Evolutionary conservation across 1,284 basidiomycete species (phyloP).

Genomic region (Ustilago loliicola): DNA sequence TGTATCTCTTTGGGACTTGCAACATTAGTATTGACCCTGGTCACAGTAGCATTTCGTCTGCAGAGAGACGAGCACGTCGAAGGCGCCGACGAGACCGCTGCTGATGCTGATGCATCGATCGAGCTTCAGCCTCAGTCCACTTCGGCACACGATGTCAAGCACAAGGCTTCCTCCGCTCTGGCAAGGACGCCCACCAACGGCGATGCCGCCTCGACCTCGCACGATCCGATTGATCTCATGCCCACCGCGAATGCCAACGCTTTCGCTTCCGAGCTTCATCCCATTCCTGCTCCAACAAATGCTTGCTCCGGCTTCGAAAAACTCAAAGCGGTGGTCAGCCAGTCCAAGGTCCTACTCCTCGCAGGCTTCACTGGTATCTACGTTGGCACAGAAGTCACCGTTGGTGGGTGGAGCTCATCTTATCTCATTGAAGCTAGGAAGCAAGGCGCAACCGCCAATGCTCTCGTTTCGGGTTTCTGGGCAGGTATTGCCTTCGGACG

Average conservation of each 20-base stretch:
- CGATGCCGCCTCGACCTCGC: slow-evolving; percentile 4
- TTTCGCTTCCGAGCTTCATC: slow-evolving; percentile 17
- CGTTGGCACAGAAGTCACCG: slow-evolving; percentile 58
- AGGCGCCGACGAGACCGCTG: slow-evolving; percentile 7
- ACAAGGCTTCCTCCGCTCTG: neutral
- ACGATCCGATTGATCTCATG: slow-evolving; percentile 20
- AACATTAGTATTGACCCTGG: slow-evolving; percentile 20
- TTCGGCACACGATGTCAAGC: slow-evolving; percentile 2
- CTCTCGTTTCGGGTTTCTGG: slow-evolving; percentile 60
- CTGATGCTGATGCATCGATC: slow-evolving; percentile 4
- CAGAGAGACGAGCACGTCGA: slow-evolving; percentile 39
- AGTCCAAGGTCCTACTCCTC: slow-evolving; percentile 32
- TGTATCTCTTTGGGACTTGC: slow-evolving; percentile 41
- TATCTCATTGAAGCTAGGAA: slow-evolving; percentile 47
- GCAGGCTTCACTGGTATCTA: slow-evolving; percentile 49
- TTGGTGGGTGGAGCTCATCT: slow-evolving; percentile 54
- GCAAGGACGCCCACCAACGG: neutral
- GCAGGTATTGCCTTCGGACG: slow-evolving; percentile 54
- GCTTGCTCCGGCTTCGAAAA: slow-evolving; percentile 30
- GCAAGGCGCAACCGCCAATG: slow-evolving; percentile 30
- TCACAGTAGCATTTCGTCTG: slow-evolving; percentile 44
- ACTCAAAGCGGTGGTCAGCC: slow-evolving; percentile 30
- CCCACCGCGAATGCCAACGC: slow-evolving; percentile 8
- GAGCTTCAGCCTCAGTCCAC: slow-evolving; percentile 15
- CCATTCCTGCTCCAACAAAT: slow-evolving; percentile 7